Conservation (phyloP, 805 yeast species). For the Wickerhamomyces chambardii region DNA sequence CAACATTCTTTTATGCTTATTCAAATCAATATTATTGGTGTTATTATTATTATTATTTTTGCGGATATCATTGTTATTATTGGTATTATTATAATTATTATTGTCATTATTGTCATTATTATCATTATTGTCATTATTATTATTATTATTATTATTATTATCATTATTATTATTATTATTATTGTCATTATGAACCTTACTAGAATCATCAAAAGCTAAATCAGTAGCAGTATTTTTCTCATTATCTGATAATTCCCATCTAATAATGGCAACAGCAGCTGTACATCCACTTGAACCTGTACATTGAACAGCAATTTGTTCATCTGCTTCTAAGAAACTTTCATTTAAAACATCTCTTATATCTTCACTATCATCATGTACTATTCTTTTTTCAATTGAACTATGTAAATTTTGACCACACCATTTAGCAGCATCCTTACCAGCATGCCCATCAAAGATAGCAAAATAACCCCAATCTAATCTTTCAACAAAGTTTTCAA, state of each 20-base stretch:
- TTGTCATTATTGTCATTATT: neutral
- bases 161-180: neutral
- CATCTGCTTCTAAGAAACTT: slow-evolving; percentile 72
- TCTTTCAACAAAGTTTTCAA: slow-evolving; percentile 86
- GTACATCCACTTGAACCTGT: slow-evolving; percentile 85
- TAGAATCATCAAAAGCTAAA: neutral
- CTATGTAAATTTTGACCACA: slow-evolving; percentile 83
- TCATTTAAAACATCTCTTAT: slow-evolving; percentile 58
- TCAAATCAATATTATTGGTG: slow-evolving; percentile 16
- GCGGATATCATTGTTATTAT: neutral
- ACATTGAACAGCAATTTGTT: slow-evolving; percentile 46
- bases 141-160: neutral
- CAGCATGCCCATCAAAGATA: slow-evolving; percentile 96
- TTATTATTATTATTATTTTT: slow-evolving; percentile 9
- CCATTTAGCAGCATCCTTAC: slow-evolving; percentile 88
- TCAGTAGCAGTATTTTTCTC: neutral
- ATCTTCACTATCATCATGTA: slow-evolving; percentile 37
- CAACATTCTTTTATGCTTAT: slow-evolving; percentile 58
- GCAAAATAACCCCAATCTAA: slow-evolving; percentile 95
- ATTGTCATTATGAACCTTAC: neutral
- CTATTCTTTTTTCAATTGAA: slow-evolving; percentile 49
- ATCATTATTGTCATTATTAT: neutral
- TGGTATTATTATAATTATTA: too few relatives aligned
- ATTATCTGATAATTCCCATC: slow-evolving; percentile 59
- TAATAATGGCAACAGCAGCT: slow-evolving; percentile 85